phyloP scores from a whole-genome alignment of 2,329 filamentous ascomycete species.

The Dactylellina sp. region DNA sequence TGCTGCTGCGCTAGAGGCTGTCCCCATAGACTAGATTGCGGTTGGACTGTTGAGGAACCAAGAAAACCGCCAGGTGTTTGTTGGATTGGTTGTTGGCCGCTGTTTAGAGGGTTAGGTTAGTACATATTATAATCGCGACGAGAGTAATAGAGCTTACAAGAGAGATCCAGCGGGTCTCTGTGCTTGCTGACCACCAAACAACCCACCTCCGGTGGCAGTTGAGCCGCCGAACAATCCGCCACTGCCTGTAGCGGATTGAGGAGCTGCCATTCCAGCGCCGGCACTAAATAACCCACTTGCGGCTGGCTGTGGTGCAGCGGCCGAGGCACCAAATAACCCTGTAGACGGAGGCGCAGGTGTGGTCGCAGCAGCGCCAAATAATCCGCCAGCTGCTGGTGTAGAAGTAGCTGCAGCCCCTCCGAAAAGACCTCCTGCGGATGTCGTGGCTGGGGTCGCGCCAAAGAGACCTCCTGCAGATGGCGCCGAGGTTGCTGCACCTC shows the following conservation, averaged over 20 bases:
- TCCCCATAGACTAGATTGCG: constrained; percentile 35
- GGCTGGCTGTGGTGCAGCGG: constrained; percentile 14
- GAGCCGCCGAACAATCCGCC: constrained; percentile 41
- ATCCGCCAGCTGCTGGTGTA: constrained; percentile 29
- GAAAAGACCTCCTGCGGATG: constrained; percentile 21
- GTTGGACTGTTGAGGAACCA: constrained; percentile 42
- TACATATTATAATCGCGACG: background rate
- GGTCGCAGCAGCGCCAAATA: constrained; percentile 37
- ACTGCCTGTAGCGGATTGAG: constrained; percentile 19
- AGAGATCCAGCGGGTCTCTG: constrained; percentile 20
- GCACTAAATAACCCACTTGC: constrained; percentile 39
- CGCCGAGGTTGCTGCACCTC: constrained; percentile 10
- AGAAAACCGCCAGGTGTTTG: constrained; percentile 54
- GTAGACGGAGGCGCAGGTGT: constrained; percentile 8
- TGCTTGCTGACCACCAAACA: constrained; percentile 38
- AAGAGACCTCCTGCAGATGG: constrained; percentile 34
- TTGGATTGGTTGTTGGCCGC: constrained; percentile 21
- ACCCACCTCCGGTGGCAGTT: constrained; percentile 24
- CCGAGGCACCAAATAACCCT: constrained; percentile 38
- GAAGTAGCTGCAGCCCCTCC: constrained; percentile 5
- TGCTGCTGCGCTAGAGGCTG: constrained; percentile 36
- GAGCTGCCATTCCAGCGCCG: constrained; percentile 9
- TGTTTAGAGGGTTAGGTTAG: background rate
- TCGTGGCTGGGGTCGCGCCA: constrained; percentile 13
- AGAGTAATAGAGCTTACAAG: constrained; percentile 22